phyloP scores from a whole-genome alignment of 495 filamentous ascomycete species.

The Penicillium simplicissimum region DNA sequence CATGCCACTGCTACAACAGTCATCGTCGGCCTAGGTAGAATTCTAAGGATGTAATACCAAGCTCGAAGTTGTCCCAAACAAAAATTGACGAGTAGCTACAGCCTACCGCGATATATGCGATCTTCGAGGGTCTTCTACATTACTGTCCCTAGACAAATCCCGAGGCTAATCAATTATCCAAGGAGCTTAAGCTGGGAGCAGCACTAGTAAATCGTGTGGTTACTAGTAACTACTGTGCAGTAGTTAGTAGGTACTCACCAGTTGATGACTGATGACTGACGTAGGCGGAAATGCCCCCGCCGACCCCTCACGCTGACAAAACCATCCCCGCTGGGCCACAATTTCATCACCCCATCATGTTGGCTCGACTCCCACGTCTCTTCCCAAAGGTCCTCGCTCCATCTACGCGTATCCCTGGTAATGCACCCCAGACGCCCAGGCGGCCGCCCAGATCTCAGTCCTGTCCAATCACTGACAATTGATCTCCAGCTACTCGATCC shows the following conservation, averaged over 20 bases:
- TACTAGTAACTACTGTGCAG: not conserved
- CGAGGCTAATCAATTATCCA: not conserved
- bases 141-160: not conserved
- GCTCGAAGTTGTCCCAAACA: too few species aligned
- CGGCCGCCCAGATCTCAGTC: not conserved
- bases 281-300: constrained; percentile 1
- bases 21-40: too few species aligned
- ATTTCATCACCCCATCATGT: constrained; percentile 5
- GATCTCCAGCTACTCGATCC: constrained; percentile 30
- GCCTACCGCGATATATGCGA: not conserved
- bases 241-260: not conserved
- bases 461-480: constrained; percentile 20
- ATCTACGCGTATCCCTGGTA: constrained; percentile 19
- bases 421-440: not conserved
- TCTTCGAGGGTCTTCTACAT: not conserved
- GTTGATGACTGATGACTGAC: not conserved
- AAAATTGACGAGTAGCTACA: not conserved
- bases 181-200: too few species aligned
- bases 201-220: too few species aligned
- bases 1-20: too few species aligned
- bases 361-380: constrained; percentile 10
- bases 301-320: constrained; percentile 16
- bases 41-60: too few species aligned
- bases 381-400: constrained; percentile 32
- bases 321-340: not conserved